These are phyloP conservation scores for Vitis rotundifolia DNA, from an alignment of 164 flowering plant species.

Conservation along the genomic window DNA sequence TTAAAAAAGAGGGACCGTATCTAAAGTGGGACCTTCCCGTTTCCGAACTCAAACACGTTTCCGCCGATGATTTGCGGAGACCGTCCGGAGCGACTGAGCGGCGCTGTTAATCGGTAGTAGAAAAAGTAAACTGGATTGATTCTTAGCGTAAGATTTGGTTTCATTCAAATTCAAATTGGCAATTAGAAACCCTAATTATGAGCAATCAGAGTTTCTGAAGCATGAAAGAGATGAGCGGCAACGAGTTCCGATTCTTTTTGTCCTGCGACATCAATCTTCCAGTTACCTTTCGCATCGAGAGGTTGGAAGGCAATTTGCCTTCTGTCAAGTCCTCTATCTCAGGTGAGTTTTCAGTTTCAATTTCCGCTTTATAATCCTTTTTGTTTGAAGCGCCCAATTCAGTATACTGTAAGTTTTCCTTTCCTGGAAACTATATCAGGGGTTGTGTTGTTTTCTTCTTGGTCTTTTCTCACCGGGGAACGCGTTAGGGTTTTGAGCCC, in stretches of 20 bases:
- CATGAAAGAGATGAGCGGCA: constrained; percentile 44
- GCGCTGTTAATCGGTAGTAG: no score
- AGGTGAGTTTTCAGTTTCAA: constrained; percentile 22
- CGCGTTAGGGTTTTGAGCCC: constrained; percentile 1
- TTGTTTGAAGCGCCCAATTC: background rate
- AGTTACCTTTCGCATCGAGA: constrained; percentile 67
- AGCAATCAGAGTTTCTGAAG: background rate
- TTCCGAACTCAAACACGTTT: no score
- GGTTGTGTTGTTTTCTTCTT: no score
- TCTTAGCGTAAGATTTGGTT: background rate
- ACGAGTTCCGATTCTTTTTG: constrained; percentile 80
- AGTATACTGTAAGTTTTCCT: no score
- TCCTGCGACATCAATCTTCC: constrained; percentile 91
- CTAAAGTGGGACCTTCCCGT: no score
- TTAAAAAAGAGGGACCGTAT: no score
- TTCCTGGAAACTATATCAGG: no score
- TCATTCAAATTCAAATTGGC: background rate
- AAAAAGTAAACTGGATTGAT: no score
- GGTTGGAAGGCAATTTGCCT: constrained; percentile 69
- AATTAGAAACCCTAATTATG: constrained; percentile 12
- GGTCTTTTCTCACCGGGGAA: background rate
- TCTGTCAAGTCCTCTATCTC: constrained; percentile 39
- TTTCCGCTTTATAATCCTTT: background rate
- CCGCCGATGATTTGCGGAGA: no score
- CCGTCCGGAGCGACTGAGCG: no score